Evolutionary conservation across 257 asterid genomes (phyloP), one percentile per base, ranked within the genome.

Genomic region (Marsdenia floribunda): DNA sequence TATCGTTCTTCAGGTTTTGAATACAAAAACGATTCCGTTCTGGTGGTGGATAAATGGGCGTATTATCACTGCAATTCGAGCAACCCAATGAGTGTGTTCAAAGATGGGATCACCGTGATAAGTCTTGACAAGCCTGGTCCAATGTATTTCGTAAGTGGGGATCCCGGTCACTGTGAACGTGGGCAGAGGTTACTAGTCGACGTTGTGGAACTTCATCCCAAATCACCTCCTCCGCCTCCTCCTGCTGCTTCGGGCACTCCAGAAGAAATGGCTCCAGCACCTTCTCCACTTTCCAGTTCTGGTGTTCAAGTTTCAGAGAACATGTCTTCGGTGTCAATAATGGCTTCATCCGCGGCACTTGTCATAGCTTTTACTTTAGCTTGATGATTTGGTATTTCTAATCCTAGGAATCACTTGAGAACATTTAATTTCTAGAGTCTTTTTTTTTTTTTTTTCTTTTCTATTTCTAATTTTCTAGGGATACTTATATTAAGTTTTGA

Each of bases 61-160:
- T 91, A 84, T 79, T 91, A 86, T 67, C 97, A 91, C 75, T 91
- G 97, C 90, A 84, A 91, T 76, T 76, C 85, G 1, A 88, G 82
- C 84, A 78, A 75, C 18, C 89, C 91, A 1, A 42, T 77, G 40
- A 73, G 79, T 0, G 86, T 76, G 21, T 88, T 80, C 83, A 83
- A 81, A n/a, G 89, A 91, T 5, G 91, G 94, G 1, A 81, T 83
- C 80, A 88, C 92, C 33, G 76, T 82, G 37, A 26, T 88, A 68
- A 58, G 76, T 42, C 92, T 91, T 40, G 79, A 79, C 47, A 81
- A 75, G 59, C 82, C 88, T 14, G 96, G 91, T 26, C 81, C 86
- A 4, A 67, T 82, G 0, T 87, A 87, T 70, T 87, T 88, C 77
- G 82, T 77, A 29, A 88, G 96, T 16, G 88, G 88, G 0, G 87